A percentile compares a stretch with the other conserved stretches of the same genome.
These are phyloP conservation scores for Rhizopogon rudus DNA, from an alignment of 768 basidiomycete genomes.

Conservation along the genomic window DNA sequence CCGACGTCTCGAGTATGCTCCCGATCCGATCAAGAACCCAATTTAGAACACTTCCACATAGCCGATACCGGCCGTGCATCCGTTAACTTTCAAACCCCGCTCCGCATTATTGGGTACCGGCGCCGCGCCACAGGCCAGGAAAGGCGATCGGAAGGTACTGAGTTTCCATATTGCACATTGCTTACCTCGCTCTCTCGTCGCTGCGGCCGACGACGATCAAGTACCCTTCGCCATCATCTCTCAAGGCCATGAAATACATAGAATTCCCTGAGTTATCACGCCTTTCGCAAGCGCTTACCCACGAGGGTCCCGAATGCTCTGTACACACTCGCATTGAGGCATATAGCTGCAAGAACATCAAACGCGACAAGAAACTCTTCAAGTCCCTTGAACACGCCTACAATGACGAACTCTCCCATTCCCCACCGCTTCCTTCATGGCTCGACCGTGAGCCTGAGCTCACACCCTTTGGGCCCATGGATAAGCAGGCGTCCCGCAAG, in stretches of 20 bases:
- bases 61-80: too few species aligned
- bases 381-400: conserved; percentile 87
- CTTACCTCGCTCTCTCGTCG: neutral
- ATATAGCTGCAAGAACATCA: conserved; percentile 97
- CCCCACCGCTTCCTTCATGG: conserved; percentile 82
- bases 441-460: conserved; percentile 66
- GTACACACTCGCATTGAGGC: conserved; percentile 94
- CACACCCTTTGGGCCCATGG: conserved; percentile 89
- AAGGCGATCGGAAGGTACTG: conserved; percentile 5
- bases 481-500: conserved; percentile 80
- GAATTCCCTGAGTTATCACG: conserved; percentile 75
- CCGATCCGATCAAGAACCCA: too few species aligned
- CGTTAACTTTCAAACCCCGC: neutral
- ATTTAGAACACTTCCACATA: too few species aligned
- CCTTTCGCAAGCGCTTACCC: conserved; percentile 74
- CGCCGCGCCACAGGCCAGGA: conserved; percentile 13
- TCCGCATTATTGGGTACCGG: neutral
- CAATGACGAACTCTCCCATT: conserved; percentile 68
- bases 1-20: neutral
- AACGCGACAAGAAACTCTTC: conserved; percentile 95
- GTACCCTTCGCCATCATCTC: neutral
- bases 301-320: conserved; percentile 82
- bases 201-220: neutral
- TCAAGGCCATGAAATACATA: conserved; percentile 75
- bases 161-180: conserved; percentile 7